Base-by-base conservation (phyloP, 164 flowering plant species). In the Dillenia suffruticosa region DNA sequence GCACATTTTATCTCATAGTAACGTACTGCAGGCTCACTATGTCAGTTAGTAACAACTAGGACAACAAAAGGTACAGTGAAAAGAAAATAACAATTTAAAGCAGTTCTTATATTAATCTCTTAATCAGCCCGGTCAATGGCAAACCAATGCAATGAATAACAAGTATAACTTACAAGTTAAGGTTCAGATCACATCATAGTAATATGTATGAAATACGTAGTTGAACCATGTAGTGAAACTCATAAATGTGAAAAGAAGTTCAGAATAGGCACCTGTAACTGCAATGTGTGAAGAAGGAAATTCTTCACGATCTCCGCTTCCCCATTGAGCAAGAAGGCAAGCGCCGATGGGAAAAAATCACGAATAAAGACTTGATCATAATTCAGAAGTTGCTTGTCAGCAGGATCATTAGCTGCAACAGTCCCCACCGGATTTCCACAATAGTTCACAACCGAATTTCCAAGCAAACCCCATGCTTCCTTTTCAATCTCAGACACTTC, bases 401-500 rank as follows among this genome's bases (percentile, higher is more conserved):
- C 76, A 0, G 96, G 90, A 69, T 91, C 93, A 77, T 74, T 78
- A 1, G 99, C 99, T 0, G 99, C 99, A 57, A 94, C 76, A 2
- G 99, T 91, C 70, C 99, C 99, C n/a, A 91, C 84, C 0, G 98
- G 98, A 45, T 70, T 80, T 11, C 95, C 88, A 73, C 97, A 90
- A 60, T 93, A 93, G 62, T 54, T 75, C 47, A 93, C 96, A 57
- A 93, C 77, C 0, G 98, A 71, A 32, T 56, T 73, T 12, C 83
- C 72, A 46, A 93, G 81, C 82, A 93, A 72, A 49, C 66, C 63
- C 98, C 98, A 93, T 8, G 97, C 98, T 62, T 85, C 92, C 60
- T 82, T 77, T 65, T 93, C 98, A 48, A 82, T 70, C 68, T 74
- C 79, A 0, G 95, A 77, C 26, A 69, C 54, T 73, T 84, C 79